Evolutionary conservation across 2,329 filamentous ascomycete genomes (phyloP), one percentile per base, ranked within the genome.

Genomic region (Diatrype stigma): DNA sequence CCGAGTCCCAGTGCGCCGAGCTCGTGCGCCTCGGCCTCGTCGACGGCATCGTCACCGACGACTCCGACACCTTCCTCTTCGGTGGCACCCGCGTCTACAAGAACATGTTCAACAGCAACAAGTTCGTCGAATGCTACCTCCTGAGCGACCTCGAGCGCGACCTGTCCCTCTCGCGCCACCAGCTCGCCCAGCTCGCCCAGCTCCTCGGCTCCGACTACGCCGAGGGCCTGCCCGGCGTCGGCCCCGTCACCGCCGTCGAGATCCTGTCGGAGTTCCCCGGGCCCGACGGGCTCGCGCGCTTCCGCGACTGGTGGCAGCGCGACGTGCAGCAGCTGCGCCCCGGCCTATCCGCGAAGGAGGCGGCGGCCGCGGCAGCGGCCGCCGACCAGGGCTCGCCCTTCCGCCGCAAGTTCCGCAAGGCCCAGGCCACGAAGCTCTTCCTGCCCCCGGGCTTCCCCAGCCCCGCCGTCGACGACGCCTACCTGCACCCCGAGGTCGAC

Each of bases 61-160:
- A 99, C 67, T 95, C 89, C 2, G 94, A 99, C 74, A 95, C 87
- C 1, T 99, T 99, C 64, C 80, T 99, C 1, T 99, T 99, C 68
- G 95, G 94, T 17, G 95, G 94, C 35, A 99, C 91, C 0, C 81
- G 93, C 17, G 88, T 99, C 21, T 99, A 99, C 78, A 99, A 99
- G 70, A 99, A 99, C 74, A 96, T 99, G 91, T 99, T 99, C 77
- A 99, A 96, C 70, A 87, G 90, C 61, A 94, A 94, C 69, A 99
- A 99, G 67, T 96, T 90, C 61, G 94, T 99, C 40, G 94, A 99
- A 72, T 97, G 94, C 71, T 99, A 97, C 66, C 80, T 99, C 10
- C 74, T 85, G 2, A 77, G 75, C 0, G 94, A 99, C 63, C 76
- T 99, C 0, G 90, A 96, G 62, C 88, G 88, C 60, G 95, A 99